Percentiles rank a stretch among this genome's conserved stretches.
These are phyloP conservation scores for Gracilaria vermiculophylla DNA, from an alignment of 23 red algal genomes.

Conservation along the genomic window DNA sequence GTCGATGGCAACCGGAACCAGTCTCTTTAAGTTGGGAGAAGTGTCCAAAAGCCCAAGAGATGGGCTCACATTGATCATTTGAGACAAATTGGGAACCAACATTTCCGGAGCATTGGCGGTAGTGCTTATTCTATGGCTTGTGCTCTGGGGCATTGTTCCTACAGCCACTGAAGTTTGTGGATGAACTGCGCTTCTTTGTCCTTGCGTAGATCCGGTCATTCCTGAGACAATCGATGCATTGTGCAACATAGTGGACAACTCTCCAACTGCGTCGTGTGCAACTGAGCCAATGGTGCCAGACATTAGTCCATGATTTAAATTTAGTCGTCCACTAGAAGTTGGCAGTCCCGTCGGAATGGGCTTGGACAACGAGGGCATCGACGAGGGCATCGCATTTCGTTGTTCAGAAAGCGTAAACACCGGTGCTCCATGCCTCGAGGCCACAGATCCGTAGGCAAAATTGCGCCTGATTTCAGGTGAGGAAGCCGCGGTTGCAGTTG, in stretches of 20 bases:
- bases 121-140: conserved; percentile 22
- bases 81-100: conserved; percentile 78
- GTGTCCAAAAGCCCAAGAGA: conserved; percentile 78
- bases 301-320: conserved; percentile 3
- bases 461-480: conserved; percentile 25
- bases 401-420: conserved; percentile 48
- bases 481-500: conserved; percentile 49
- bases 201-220: not conserved
- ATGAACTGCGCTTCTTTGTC: conserved; percentile 29
- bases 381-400: not conserved
- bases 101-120: conserved; percentile 66
- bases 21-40: conserved; percentile 74
- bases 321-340: conserved; percentile 13
- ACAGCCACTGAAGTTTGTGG: not conserved
- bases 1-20: conserved; percentile 83
- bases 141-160: not conserved
- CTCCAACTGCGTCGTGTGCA: conserved; percentile 35
- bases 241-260: conserved; percentile 52
- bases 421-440: not conserved
- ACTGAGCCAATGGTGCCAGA: conserved; percentile 10
- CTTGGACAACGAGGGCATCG: conserved; percentile 4
- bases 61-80: conserved; percentile 73
- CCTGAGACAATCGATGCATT: conserved; percentile 17
- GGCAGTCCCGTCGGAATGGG: not conserved
- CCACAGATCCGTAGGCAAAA: not conserved